These are phyloP conservation scores for Xylaria sp. DNA, from an alignment of 2,329 filamentous ascomycete genomes.

Conservation along the genomic window DNA sequence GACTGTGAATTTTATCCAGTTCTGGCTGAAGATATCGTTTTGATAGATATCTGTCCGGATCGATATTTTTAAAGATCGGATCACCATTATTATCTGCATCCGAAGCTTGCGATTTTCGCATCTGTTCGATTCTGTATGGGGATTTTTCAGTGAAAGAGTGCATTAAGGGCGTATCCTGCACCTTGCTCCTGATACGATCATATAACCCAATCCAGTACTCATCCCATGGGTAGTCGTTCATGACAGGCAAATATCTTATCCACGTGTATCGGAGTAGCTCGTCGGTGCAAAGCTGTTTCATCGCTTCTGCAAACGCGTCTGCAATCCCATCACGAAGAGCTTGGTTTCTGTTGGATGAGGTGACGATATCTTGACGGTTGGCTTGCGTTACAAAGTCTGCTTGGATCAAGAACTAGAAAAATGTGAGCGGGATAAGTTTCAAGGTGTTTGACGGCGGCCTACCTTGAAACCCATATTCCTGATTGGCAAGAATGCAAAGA, in stretches of 20 bases:
- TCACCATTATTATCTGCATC: slow-evolving; percentile 6
- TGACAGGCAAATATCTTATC: slow-evolving; percentile 57
- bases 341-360: slow-evolving; percentile 52
- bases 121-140: slow-evolving; percentile 6
- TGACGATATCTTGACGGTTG: slow-evolving; percentile 55
- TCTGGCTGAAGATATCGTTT: slow-evolving; percentile 32
- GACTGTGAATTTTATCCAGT: slow-evolving; percentile 29
- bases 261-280: slow-evolving; percentile 53
- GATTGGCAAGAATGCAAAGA: slow-evolving; percentile 60
- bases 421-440: not conserved
- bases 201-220: slow-evolving; percentile 32
- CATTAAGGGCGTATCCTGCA: slow-evolving; percentile 28
- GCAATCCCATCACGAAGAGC: slow-evolving; percentile 51
- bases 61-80: slow-evolving; percentile 7
- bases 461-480: slow-evolving; percentile 54
- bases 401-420: slow-evolving; percentile 57
- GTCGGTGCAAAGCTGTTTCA: slow-evolving; percentile 52
- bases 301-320: slow-evolving; percentile 53
- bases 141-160: slow-evolving; percentile 42
- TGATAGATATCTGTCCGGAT: not conserved
- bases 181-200: not conserved
- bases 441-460: not conserved
- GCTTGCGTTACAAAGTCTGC: slow-evolving; percentile 60
- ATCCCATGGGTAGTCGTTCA: slow-evolving; percentile 26
- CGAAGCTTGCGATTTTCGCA: not conserved